phyloP scores from a whole-genome alignment of 2,329 filamentous ascomycete genomes.

The Xylariaceae sp. region DNA sequence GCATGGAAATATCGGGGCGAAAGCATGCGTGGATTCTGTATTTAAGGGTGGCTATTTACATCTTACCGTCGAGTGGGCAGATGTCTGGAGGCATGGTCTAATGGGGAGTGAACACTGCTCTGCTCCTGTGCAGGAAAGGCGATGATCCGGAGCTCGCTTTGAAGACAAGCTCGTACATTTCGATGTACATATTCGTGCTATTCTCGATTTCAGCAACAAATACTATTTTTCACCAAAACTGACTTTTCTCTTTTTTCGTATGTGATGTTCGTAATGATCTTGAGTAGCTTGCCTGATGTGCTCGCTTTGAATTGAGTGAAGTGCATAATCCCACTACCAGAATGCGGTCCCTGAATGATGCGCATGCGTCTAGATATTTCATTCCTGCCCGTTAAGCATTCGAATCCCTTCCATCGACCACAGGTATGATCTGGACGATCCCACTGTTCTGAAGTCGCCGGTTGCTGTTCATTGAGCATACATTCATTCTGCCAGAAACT shows the following conservation, averaged over 20 bases:
- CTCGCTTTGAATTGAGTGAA: too few relatives aligned
- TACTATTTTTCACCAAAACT: slow-evolving; percentile 7
- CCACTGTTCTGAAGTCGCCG: too few relatives aligned
- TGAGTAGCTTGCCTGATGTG: not conserved
- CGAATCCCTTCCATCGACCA: too few relatives aligned
- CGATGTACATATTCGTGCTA: slow-evolving; percentile 18
- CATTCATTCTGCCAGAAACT: too few relatives aligned
- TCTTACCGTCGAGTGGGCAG: slow-evolving; percentile 7
- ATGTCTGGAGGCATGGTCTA: not conserved
- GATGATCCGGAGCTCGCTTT: not conserved
- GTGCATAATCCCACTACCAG: too few relatives aligned
- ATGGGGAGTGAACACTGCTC: not conserved
- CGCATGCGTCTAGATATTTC: too few relatives aligned
- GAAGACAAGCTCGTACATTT: slow-evolving; percentile 10
- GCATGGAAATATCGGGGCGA: slow-evolving; percentile 2
- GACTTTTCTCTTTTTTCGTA: not conserved
- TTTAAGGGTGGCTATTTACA: slow-evolving; percentile 14
- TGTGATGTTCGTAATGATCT: not conserved
- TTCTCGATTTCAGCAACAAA: slow-evolving; percentile 19
- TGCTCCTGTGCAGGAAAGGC: not conserved
- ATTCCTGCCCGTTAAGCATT: too few relatives aligned
- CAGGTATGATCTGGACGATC: too few relatives aligned
- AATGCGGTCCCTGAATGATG: too few relatives aligned
- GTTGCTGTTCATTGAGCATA: too few relatives aligned
- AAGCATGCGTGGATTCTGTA: slow-evolving; percentile 10